Evolutionary conservation across 1,284 basidiomycete species (phyloP), one percentile per base, ranked within the genome.

Genomic region (Chalciporus sp.): DNA sequence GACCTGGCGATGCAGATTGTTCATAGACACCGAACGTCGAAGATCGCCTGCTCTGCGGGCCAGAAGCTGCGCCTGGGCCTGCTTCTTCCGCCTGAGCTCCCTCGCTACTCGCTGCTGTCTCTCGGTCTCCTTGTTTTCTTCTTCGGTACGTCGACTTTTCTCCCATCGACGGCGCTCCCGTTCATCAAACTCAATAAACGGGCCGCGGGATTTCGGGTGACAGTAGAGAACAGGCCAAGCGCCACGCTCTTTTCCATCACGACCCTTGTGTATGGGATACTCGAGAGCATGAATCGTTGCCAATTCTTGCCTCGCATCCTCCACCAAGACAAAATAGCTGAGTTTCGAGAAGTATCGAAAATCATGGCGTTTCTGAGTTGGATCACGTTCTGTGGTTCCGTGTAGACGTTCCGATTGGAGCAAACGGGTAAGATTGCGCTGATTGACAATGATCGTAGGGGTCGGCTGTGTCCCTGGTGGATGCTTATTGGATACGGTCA

Each of bases 301-400:
- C 12, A 90, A 70, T 59, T 95, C 89, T 56, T 89, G 84, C 7
- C 83, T 86, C 55, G 94, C 83, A 65, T 99, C 97, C 69, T 98
- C 95, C 26, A 99, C 84, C 40, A 99, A 81, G 28, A 98, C 79
- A 70, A 93, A 98, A 68, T 82, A 87, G 52, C 82, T 85, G 45
- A 83, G 81, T 51, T 88, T 86, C 28, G 84, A 76, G 72, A 99
- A 99, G 72, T 99, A 99, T 59, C 85, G 84, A 67, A 85, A 95
- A 72, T 96, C 94, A 56, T 90, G 85, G 44, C 95, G 85, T 53
- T 86, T 90, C 49, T 95, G 91, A 11, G 83, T 86, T 1, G 93
- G 87, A 72, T 99, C 97, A 39, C 95, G 88, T 75, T 99, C 97
- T 26, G 71, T 73, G 4, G 85, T 88, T 43, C 97, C 97, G 62